Evolutionary conservation across 139 green algal species (phyloP), one percentile per base, ranked within the genome.

Genomic region (Raphidocelis subcapitata): DNA sequence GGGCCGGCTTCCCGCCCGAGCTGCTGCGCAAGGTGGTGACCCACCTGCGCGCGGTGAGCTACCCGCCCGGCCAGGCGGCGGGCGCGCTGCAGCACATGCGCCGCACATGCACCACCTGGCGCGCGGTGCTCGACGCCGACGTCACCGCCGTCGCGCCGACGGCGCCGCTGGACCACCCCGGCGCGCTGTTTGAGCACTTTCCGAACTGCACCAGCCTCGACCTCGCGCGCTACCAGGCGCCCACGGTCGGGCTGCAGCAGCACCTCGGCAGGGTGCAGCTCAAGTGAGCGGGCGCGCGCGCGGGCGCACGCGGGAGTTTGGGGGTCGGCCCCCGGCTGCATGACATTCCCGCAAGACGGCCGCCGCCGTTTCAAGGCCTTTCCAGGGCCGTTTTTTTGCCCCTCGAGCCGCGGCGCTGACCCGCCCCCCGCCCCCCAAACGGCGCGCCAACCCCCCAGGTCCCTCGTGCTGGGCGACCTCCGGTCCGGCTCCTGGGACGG

Each of bases 151-250:
- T 69, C 16, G 70, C 46, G 3, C 61, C 59, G 2, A 77, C 70
- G 31, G 62, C 63, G 31, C 70, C 70, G 21, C 33, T 54, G 15
- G 20, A 63, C 3, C 18, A 14, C 4, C 60, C 70, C 23, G 46
- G 23, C 10, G 51, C 52, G 21, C 32, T 77, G 33, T 61, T 16
- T 12, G 26, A 31, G 12, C 46, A 69, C 61, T 77, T 77, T 12
- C 60, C 60, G 3, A 10, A 44, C 23, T 24, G n/a, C 3, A 70
- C 54, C 10, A 63, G 31, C 46, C 31, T 77, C 31, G 70, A 77
- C 47, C 47, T 77, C 31, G 64, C 70, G 5, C 63, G 70, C 44
- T 77, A 64, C 21, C 61, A 77, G 47, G 46, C n/a, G 46, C 62
- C 31, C 60, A 57, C 59, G 26, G 47, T 41, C 23, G 60, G 52